Percentiles rank a stretch among this genome's conserved stretches.
phyloP scores from a whole-genome alignment of 2,329 filamentous ascomycete genomes.

The Truncatella angustata region DNA sequence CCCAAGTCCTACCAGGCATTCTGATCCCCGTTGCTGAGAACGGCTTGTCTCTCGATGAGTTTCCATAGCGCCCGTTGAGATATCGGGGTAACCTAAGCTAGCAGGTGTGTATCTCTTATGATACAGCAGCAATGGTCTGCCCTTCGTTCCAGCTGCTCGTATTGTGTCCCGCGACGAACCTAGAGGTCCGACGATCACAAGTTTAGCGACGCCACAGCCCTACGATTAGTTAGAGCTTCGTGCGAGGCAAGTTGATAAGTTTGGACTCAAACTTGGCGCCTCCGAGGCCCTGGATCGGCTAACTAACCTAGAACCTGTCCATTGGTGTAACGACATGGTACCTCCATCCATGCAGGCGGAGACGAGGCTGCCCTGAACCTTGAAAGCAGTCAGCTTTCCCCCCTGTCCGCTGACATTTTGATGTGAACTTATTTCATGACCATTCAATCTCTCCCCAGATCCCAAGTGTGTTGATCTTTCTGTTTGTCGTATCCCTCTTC shows the following conservation, averaged over 20 bases:
- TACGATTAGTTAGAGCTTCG: not conserved
- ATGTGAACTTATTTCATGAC: too few species aligned
- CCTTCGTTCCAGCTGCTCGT: not conserved
- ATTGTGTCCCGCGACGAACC: too few species aligned
- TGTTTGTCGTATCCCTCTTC: not conserved
- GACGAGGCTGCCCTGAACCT: conserved; percentile 5
- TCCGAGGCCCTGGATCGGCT: not conserved
- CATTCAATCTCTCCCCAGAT: not conserved
- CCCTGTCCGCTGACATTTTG: not conserved
- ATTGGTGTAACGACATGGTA: conserved; percentile 3
- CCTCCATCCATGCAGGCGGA: not conserved
- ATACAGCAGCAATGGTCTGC: too few species aligned
- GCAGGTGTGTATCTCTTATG: too few species aligned
- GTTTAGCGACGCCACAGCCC: not conserved
- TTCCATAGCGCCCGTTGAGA: too few species aligned
- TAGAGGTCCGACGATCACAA: not conserved
- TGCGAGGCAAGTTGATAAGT: not conserved
- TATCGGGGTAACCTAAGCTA: too few species aligned
- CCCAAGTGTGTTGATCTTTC: not conserved
- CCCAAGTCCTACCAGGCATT: not conserved
- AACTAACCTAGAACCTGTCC: conserved; percentile 1
- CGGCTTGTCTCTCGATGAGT: too few species aligned
- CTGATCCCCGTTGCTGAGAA: not conserved
- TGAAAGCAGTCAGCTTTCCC: conserved; percentile 2
- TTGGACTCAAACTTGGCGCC: not conserved